Evolutionary conservation across 2,329 filamentous ascomycete species (phyloP), one percentile per base, ranked within the genome.

Genomic region (Colletotrichum horii): DNA sequence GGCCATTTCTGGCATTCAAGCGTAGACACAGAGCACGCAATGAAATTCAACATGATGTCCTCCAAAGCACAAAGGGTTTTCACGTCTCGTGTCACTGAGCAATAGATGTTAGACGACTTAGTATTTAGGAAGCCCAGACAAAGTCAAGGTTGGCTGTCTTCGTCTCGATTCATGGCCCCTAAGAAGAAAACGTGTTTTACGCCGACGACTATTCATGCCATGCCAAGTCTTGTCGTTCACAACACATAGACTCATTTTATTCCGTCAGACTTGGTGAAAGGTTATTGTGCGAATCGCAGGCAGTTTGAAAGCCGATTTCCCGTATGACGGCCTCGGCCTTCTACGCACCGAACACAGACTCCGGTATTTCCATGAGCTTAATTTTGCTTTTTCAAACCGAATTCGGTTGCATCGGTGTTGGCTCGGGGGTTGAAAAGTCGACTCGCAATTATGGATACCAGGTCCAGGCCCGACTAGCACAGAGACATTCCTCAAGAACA

Each of bases 21-120:
- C 36, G 9, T 19, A 16, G 8, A 0, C 11, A 3, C 36, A 43
- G 8, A 19, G 2, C 16, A 1, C 36, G 8, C 4, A 8, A 43
- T 11, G 3, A 43, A 43, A 16, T 43, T 43, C 16, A 43, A n/a
- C n/a, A 19, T 6, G 11, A 8, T 43, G 16, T 43, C 4, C 16
- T 5, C 16, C 2, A 3, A 19, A 19, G 16, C 16, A 43, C 1
- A 43, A 1, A 2, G 16, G 2, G 2, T 16, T 43, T 11, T 6
- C 36, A 11, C 36, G 8, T 19, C 2, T 43, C 16, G 16, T 11
- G 3, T 6, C 36, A 43, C 36, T 19, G 36, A 19, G 8, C 19
- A 11, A 3, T 0, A 0, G 19, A 16, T 43, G 4, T 1, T 11
- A 43, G 8, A 43, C 0, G 2, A 43, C 6, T 8, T 11, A 43